A percentile compares a stretch with the other conserved stretches of the same genome.
These are phyloP conservation scores for Harringtonia lauricola DNA, from an alignment of 2,329 filamentous ascomycete genomes.

Conservation along the genomic window DNA sequence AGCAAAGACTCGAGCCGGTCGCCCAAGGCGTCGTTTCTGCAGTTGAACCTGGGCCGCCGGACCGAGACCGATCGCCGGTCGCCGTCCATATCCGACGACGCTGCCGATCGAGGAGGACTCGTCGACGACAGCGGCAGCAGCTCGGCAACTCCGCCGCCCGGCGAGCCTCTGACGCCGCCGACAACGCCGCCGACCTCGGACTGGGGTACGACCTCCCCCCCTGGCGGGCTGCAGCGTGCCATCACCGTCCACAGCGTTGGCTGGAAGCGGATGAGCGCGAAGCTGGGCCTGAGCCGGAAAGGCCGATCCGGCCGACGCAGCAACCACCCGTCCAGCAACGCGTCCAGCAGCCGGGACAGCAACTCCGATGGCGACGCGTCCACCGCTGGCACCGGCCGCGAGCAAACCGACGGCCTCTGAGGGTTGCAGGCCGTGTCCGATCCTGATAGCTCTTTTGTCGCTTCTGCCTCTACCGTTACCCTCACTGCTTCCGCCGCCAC, in stretches of 20 bases:
- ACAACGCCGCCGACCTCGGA: constrained; percentile 58
- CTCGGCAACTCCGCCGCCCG: constrained; percentile 35
- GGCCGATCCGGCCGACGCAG: constrained; percentile 32
- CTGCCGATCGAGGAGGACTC: constrained; percentile 36
- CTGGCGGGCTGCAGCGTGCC: constrained; percentile 41
- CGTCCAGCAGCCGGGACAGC: constrained; percentile 29
- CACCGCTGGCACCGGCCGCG: constrained; percentile 21
- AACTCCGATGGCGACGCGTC: constrained; percentile 21
- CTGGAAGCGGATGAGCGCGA: constrained; percentile 55
- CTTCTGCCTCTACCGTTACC: constrained; percentile 11
- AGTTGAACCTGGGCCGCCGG: constrained; percentile 27
- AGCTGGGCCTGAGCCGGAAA: constrained; percentile 40
- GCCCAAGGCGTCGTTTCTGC: constrained; percentile 27
- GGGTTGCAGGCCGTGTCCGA: constrained; percentile 45
- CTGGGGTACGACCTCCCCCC: constrained; percentile 38
- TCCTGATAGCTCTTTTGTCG: constrained; percentile 18
- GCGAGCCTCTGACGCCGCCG: constrained; percentile 63
- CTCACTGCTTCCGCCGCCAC: constrained; percentile 12
- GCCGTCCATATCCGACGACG: constrained; percentile 30
- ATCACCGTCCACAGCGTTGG: constrained; percentile 44
- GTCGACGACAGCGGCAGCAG: constrained; percentile 53
- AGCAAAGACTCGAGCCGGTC: constrained; percentile 29
- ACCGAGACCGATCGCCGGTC: constrained; percentile 27
- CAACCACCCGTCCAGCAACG: constrained; percentile 16
- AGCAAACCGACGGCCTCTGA: constrained; percentile 37